Percentiles rank a stretch among this genome's conserved stretches.
Evolutionary conservation across 2,329 filamentous ascomycete species (phyloP).

Genomic region (Ophiostoma tasmaniense): DNA sequence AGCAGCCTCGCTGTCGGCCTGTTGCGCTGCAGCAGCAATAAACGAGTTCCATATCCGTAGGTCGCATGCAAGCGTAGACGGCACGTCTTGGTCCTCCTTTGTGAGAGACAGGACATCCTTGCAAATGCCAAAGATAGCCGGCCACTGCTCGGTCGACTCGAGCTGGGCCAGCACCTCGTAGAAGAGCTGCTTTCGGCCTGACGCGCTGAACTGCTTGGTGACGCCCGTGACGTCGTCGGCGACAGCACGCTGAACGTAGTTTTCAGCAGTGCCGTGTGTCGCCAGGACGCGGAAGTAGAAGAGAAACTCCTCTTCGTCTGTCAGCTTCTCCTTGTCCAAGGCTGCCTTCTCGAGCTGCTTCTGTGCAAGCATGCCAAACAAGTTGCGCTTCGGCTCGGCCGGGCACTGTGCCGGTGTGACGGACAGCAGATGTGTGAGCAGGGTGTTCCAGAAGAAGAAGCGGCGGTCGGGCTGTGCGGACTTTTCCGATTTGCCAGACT

Average conservation of each 20-base stretch:
- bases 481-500: constrained; percentile 36
- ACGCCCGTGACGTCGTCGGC: constrained; percentile 34
- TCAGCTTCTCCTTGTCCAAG: constrained; percentile 25
- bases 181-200: constrained; percentile 41
- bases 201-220: constrained; percentile 36
- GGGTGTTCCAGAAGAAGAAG: constrained; percentile 48
- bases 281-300: constrained; percentile 41
- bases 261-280: constrained; percentile 34
- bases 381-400: constrained; percentile 37
- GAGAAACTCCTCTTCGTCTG: constrained; percentile 42
- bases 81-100: constrained; percentile 30
- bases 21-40: constrained; percentile 26
- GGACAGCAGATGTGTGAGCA: constrained; percentile 44
- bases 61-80: constrained; percentile 39
- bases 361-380: constrained; percentile 43
- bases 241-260: constrained; percentile 33
- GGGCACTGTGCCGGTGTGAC: constrained; percentile 39
- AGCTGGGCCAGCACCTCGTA: constrained; percentile 34
- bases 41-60: constrained; percentile 30
- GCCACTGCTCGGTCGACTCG: constrained; percentile 34
- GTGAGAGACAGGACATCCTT: constrained; percentile 34
- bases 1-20: constrained; percentile 24
- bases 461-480: constrained; percentile 39
- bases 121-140: constrained; percentile 36
- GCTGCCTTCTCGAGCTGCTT: constrained; percentile 45